A percentile compares a stretch with the other conserved stretches of the same genome.
phyloP scores from a whole-genome alignment of 306 rosid genomes.

The Macrotyloma uniflorum region DNA sequence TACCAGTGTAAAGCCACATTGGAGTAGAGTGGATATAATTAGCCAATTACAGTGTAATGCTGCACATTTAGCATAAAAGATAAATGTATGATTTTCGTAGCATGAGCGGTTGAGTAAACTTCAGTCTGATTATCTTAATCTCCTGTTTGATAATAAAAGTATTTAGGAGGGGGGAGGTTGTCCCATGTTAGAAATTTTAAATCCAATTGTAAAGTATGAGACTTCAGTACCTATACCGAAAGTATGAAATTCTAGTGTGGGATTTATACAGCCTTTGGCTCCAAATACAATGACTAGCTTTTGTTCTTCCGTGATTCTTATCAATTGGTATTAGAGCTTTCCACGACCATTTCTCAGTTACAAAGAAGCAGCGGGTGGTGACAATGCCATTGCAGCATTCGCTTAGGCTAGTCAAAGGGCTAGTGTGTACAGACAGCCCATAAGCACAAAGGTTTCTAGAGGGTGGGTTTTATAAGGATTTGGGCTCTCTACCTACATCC shows the following conservation, averaged over 20 bases:
- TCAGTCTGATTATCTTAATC: background rate
- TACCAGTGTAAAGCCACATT: background rate
- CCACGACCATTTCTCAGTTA: background rate
- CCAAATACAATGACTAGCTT: background rate
- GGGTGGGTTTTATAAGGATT: background rate
- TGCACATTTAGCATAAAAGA: background rate
- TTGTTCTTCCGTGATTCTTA: background rate
- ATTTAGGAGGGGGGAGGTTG: background rate
- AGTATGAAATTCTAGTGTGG: background rate
- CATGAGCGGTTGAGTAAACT: slow-evolving; percentile 14
- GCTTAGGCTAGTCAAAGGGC: background rate
- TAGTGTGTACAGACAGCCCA: background rate
- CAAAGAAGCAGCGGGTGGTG: background rate
- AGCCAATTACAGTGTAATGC: background rate
- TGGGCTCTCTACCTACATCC: background rate
- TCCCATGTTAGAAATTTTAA: background rate
- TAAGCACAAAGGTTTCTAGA: background rate
- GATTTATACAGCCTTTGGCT: background rate
- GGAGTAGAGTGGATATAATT: background rate
- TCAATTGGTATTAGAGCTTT: background rate
- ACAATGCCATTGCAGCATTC: too few species aligned
- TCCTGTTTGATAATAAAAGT: background rate
- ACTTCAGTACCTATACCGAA: background rate
- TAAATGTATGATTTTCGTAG: background rate
- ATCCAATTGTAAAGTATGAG: background rate